Percentiles rank a stretch among this genome's conserved stretches.
Evolutionary conservation across 495 filamentous ascomycete species (phyloP).

Genomic region (Aspergillus homomorphus): DNA sequence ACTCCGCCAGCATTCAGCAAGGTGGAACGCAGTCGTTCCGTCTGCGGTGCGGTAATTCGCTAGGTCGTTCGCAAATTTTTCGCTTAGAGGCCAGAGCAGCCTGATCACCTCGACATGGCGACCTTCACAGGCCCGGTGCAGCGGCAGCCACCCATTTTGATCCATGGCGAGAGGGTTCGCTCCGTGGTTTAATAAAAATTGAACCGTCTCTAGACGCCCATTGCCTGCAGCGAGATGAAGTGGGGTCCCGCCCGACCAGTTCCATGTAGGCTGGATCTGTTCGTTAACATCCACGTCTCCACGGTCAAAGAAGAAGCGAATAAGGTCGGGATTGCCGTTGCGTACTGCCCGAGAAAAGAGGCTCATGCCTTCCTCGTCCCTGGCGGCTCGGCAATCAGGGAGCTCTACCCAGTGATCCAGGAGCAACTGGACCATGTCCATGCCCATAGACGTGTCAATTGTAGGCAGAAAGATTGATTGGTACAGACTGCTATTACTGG

Average conservation of each 20-base stretch:
- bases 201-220: background rate
- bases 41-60: background rate
- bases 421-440: background rate
- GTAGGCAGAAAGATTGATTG: background rate
- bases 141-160: background rate
- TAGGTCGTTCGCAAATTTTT: background rate
- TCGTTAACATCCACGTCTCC: background rate
- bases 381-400: background rate
- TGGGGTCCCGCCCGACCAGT: background rate
- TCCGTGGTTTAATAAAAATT: background rate
- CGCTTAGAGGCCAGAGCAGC: background rate
- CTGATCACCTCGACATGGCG: background rate
- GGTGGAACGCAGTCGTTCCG: background rate
- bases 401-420: background rate
- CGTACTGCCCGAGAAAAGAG: background rate
- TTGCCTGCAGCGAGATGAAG: background rate
- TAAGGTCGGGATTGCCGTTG: background rate
- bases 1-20: background rate
- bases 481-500: background rate
- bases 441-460: background rate
- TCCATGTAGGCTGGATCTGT: background rate
- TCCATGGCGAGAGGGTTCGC: background rate
- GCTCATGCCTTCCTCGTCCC: background rate
- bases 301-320: background rate
- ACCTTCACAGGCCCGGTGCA: background rate